Percentiles rank a stretch among this genome's conserved stretches.
Evolutionary conservation across 768 basidiomycete genomes (phyloP).

Genomic region (Rhodotorula graminis): DNA sequence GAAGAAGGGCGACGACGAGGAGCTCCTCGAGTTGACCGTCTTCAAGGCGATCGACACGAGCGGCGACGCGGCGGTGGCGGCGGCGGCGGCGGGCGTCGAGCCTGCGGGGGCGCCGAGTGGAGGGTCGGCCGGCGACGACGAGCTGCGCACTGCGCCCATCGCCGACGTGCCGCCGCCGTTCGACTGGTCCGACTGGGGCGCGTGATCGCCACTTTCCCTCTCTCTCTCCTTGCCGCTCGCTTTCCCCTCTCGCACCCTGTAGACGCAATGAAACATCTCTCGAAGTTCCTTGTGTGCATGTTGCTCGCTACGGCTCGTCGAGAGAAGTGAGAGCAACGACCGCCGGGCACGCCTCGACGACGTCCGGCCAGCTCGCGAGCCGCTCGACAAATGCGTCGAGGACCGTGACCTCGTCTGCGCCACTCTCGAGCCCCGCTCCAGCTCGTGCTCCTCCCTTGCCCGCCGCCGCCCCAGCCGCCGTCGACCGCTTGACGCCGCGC

Average conservation of each 20-base stretch:
- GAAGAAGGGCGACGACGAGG: conserved; percentile 63
- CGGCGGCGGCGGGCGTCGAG: conserved; percentile 16
- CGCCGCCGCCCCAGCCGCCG: neutral
- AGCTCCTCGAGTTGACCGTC: conserved; percentile 62
- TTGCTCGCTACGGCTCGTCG: neutral
- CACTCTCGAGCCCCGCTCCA: too few species aligned
- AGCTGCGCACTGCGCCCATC: conserved; percentile 18
- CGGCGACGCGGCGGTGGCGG: neutral
- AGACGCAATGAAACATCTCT: neutral
- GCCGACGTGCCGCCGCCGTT: conserved; percentile 35
- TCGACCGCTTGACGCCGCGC: neutral
- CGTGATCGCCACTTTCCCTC: neutral
- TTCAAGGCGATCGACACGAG: conserved; percentile 31
- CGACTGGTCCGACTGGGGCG: conserved; percentile 35
- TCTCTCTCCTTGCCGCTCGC: too few species aligned
- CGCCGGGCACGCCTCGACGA: neutral
- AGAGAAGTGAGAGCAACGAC: neutral
- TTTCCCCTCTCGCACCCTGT: neutral
- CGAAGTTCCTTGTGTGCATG: neutral
- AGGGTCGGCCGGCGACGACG: conserved; percentile 1
- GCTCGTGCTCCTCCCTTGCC: too few species aligned
- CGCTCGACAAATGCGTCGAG: conserved; percentile 5
- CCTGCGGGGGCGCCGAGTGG: conserved; percentile 4
- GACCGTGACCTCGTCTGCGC: neutral
- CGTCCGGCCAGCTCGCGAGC: neutral